Base-by-base conservation (phyloP, 192 early-diverging fungal genomes). In the Podila verticillata region DNA sequence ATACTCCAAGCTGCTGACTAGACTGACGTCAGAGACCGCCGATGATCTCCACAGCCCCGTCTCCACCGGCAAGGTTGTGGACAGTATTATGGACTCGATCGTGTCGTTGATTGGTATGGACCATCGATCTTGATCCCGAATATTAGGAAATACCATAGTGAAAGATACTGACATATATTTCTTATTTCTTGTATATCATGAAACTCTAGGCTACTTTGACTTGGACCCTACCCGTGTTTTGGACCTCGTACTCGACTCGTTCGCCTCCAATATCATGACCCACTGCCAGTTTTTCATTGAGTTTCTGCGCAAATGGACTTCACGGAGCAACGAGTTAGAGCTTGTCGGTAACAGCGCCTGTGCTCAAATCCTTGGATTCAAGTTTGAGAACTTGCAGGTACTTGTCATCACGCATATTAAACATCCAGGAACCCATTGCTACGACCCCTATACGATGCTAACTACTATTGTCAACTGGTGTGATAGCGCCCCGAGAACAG, bases 141-240 rank as follows among this genome's bases (percentile, higher is more conserved):
- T 65, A 7, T 66, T 67, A 34, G 10, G 32, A 61, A 31, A 32
- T 4, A 34, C n/a, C 7, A 34, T 7, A 0, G 7, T 12, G 19
- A 32, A 29, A 13, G 7, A 20, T 61, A 5, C 59, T 61, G 13
- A 44, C 39, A 44, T n/a, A n/a, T n/a, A 44, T 36, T 9, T 36
- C 35, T 36, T n/a, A n/a, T n/a, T 36, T 36, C 35, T 36, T 36
- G 35, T 44, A 44, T 44, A 44, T 44, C 39, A 17, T 17, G 39
- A 17, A 22, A 61, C 26, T 49, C 49, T 65, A 83, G 87, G 94
- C 29, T 92, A 89, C 48, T 96, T 96, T 74, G 86, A 90, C 69
- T 75, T 96, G 56, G 95, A 96, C 65, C 94, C 94, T 0, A 95
- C 92, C 81, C 89, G 95, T n/a, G 92, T 95, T 0, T 65, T 95